These are phyloP conservation scores for Debaryomyces sp. DNA, from an alignment of 1,139 yeast species.

Conservation along the genomic window DNA sequence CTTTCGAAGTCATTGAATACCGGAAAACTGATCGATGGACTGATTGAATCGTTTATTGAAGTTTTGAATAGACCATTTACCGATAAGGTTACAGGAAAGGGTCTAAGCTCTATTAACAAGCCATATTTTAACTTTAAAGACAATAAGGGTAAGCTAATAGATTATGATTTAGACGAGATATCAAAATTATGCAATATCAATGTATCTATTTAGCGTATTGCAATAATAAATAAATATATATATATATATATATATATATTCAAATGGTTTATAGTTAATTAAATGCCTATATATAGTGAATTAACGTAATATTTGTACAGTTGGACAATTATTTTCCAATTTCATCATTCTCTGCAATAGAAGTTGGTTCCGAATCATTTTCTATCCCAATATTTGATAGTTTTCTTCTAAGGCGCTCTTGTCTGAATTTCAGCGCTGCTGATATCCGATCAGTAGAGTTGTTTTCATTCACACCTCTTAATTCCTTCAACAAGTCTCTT, in stretches of 20 bases:
- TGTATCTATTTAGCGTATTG: constrained; percentile 4
- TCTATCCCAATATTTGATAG: constrained; percentile 13
- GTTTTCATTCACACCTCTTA: constrained; percentile 43
- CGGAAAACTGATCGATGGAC: constrained; percentile 15
- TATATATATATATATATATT: constrained; percentile 2
- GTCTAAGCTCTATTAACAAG: constrained; percentile 38
- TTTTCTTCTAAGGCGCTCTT: constrained; percentile 31
- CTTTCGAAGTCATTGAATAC: constrained; percentile 9
- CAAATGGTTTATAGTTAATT: not conserved
- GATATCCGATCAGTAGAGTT: constrained; percentile 20
- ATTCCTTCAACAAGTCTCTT: constrained; percentile 57
- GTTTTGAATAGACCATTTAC: constrained; percentile 38
- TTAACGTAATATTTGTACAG: not conserved
- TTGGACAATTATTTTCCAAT: not conserved
- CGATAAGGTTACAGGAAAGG: constrained; percentile 45
- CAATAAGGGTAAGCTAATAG: constrained; percentile 32
- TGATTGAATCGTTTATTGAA: constrained; percentile 16
- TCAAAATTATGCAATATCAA: constrained; percentile 15
- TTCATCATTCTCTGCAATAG: constrained; percentile 6
- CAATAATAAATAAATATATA: constrained; percentile 2
- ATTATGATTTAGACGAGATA: constrained; percentile 41
- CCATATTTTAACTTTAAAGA: constrained; percentile 37
- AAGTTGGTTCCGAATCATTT: constrained; percentile 11
- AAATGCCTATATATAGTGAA: not conserved
- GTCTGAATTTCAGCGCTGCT: constrained; percentile 43